Evolutionary conservation across 768 basidiomycete species (phyloP), one percentile per base, ranked within the genome.

Genomic region (Paxillus involutus): DNA sequence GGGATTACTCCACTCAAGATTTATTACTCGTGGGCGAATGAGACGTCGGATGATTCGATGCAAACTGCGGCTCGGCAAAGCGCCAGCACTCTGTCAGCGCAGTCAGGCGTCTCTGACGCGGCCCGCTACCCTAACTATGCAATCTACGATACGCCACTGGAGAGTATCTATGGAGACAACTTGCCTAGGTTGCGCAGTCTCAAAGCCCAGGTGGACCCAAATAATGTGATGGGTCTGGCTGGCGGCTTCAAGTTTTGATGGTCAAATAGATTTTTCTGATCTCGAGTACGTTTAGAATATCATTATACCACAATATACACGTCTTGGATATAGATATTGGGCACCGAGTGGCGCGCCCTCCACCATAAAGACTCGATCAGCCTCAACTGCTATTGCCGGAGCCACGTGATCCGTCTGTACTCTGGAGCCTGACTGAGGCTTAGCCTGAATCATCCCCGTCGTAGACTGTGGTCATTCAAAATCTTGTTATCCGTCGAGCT

Each of bases 121-220:
- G 59, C 77, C 2, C 51, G 73, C 36, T 86, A 86, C 59, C 70
- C 74, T 16, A 87, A 87, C 61, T 85, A 84, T 58, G 83, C 83
- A 2, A 68, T 81, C 2, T 71, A 59, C 53, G 75, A 75, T 53
- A 84, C 82, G 13, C 76, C 81, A 1, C 41, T 83, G 30, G 63
- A 72, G 39, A 47, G 61, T 4, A 66, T 87, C 24, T 86, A 80
- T 58, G 83, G 81, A 1, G 60, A 58, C 1, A 79, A 83, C 48
- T 14, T 53, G 39, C 45, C 64, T 2, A 60, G 41, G 43, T 61
- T 86, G 49, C 58, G 66, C 44, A 55, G 48, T 8, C 59, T 84
- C n/a, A 80, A 79, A 61, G 61, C 54, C 45, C 50, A 50, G 11
- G 73, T 80, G 42, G 85, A 87, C 62, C 84, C 84, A 0, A 44